phyloP scores from a whole-genome alignment of 352 stramenopile species.

The Phytopythium aichiense region DNA sequence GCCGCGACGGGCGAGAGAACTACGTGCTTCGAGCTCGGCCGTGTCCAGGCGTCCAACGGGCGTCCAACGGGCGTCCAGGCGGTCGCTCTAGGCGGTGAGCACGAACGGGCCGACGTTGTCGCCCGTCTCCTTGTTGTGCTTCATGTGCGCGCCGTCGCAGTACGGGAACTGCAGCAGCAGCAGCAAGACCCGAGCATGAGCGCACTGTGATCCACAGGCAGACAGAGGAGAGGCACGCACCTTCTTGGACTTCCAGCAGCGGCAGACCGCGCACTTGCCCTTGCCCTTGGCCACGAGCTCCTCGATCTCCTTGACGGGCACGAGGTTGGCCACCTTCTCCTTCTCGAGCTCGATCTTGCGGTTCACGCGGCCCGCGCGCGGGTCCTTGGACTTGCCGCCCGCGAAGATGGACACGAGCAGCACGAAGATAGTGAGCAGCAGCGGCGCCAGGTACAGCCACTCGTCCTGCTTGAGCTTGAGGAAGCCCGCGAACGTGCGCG shows the following conservation, averaged over 20 bases:
- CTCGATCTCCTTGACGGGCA: slow-evolving; percentile 68
- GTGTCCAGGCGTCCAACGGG: no score
- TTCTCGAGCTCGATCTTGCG: slow-evolving; percentile 65
- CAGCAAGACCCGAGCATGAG: background rate
- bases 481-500: slow-evolving; percentile 78
- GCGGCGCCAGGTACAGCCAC: slow-evolving; percentile 79
- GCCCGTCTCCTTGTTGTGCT: slow-evolving; percentile 87
- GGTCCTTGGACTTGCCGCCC: slow-evolving; percentile 35
- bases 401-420: slow-evolving; percentile 70
- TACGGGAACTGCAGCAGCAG: slow-evolving; percentile 47
- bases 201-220: background rate
- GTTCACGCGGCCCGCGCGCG: slow-evolving; percentile 67
- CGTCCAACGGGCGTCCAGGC: no score
- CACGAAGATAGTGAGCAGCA: slow-evolving; percentile 72
- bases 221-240: slow-evolving; percentile 12
- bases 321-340: slow-evolving; percentile 77
- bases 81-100: slow-evolving; percentile 44
- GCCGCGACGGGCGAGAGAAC: no score
- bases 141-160: slow-evolving; percentile 75
- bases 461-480: slow-evolving; percentile 84
- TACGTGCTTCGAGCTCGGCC: no score
- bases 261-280: slow-evolving; percentile 76
- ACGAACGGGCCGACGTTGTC: slow-evolving; percentile 82
- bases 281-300: slow-evolving; percentile 71
- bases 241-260: slow-evolving; percentile 89